Conservation (phyloP, 2,329 filamentous ascomycete genomes). For the Beauveria scarabaeidicola region DNA sequence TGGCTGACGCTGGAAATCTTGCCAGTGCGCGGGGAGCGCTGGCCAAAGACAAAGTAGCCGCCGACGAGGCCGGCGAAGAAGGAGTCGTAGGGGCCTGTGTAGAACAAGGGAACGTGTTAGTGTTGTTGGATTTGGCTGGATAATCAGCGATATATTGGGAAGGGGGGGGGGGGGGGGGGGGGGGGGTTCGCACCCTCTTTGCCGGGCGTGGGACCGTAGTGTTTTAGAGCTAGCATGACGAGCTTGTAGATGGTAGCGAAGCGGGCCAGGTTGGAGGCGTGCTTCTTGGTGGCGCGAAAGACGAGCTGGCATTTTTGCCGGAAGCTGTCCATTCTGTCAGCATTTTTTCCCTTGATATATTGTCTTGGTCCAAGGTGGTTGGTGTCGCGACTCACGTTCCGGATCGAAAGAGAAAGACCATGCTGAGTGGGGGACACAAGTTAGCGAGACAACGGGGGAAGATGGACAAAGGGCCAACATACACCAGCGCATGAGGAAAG, state of each 20-base stretch:
- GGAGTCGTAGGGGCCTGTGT: conserved; percentile 61
- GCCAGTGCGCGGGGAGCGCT: conserved; percentile 51
- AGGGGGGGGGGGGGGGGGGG: neutral
- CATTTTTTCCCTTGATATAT: conserved; percentile 18
- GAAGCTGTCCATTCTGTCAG: conserved; percentile 33
- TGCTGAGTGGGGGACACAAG: conserved; percentile 39
- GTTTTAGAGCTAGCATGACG: conserved; percentile 65
- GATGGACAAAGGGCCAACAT: conserved; percentile 17
- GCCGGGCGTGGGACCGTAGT: conserved; percentile 47
- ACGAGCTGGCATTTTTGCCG: conserved; percentile 72
- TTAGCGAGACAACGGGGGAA: conserved; percentile 30
- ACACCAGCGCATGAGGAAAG: conserved; percentile 92
- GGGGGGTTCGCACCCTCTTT: conserved; percentile 41
- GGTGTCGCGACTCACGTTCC: conserved; percentile 57
- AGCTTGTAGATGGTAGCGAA: conserved; percentile 90
- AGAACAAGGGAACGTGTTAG: neutral
- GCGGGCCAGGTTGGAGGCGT: conserved; percentile 83
- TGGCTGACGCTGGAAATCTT: conserved; percentile 76
- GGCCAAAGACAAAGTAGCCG: conserved; percentile 87
- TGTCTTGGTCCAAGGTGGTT: neutral
- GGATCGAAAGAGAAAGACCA: conserved; percentile 94
- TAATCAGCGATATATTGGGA: neutral
- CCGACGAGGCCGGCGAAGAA: conserved; percentile 83
- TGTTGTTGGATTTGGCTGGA: neutral
- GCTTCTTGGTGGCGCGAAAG: conserved; percentile 76